Conservation (phyloP, 306 rosid genomes). For the Crataegus laevigata region DNA sequence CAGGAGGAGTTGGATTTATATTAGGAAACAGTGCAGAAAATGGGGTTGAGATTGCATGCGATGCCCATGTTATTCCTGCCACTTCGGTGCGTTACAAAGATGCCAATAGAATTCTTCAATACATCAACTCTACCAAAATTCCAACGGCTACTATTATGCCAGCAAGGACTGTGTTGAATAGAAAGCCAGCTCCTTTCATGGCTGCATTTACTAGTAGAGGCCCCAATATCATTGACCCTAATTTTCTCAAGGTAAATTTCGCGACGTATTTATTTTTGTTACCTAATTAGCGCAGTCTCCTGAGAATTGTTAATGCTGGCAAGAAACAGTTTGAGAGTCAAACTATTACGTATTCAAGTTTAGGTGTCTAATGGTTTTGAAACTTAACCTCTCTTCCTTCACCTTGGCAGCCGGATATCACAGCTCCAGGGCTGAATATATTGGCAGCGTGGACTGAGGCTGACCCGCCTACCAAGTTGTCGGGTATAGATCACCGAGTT, state of each 20-base stretch:
- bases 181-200: conserved; percentile 80
- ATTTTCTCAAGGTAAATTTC: conserved; percentile 58
- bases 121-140: conserved; percentile 35
- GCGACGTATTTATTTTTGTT: too few relatives aligned
- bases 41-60: conserved; percentile 51
- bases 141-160: conserved; percentile 58
- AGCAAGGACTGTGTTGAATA: conserved; percentile 43
- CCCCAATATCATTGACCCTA: conserved; percentile 73
- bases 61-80: conserved; percentile 72
- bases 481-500: conserved; percentile 44
- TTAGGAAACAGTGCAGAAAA: conserved; percentile 39
- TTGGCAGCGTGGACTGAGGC: conserved; percentile 83
- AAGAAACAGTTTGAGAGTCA: too few relatives aligned
- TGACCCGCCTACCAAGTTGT: conserved; percentile 64
- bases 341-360: too few relatives aligned
- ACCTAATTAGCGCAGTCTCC: too few relatives aligned
- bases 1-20: conserved; percentile 67
- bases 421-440: conserved; percentile 90
- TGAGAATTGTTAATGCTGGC: too few relatives aligned
- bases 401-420: conserved; percentile 73
- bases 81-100: conserved; percentile 40
- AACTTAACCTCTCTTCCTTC: conserved; percentile 9
- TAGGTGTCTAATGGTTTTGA: not conserved
- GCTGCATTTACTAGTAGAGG: conserved; percentile 79
- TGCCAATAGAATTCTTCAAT: conserved; percentile 36